Percentiles rank a stretch among this genome's conserved stretches.
These are phyloP conservation scores for Podochytrium sp. DNA, from an alignment of 192 early-diverging fungal species.

Conservation along the genomic window DNA sequence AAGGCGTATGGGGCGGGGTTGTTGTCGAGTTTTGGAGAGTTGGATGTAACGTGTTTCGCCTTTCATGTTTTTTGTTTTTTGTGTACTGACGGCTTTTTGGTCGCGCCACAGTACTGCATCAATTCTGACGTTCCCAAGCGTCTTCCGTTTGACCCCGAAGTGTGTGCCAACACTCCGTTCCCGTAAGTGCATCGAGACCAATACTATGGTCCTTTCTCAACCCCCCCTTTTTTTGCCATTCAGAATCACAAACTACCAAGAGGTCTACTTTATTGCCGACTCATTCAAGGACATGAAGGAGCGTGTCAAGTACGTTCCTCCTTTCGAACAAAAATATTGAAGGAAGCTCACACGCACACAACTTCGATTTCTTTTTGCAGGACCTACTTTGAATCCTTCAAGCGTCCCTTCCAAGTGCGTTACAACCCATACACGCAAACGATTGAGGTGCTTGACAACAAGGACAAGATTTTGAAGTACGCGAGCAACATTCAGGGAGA, in stretches of 20 bases:
- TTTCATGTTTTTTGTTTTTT: background rate
- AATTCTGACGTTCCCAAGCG: slow-evolving; percentile 76
- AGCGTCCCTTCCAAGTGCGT: slow-evolving; percentile 84
- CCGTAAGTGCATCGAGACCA: slow-evolving; percentile 34
- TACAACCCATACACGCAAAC: slow-evolving; percentile 92
- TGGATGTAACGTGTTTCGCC: slow-evolving; percentile 60
- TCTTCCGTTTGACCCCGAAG: slow-evolving; percentile 81
- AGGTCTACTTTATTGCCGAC: slow-evolving; percentile 92
- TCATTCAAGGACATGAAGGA: slow-evolving; percentile 92
- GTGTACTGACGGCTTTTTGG: background rate
- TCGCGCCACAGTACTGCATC: slow-evolving; percentile 61
- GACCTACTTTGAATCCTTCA: slow-evolving; percentile 35
- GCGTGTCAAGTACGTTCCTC: slow-evolving; percentile 63
- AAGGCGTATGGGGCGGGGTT: slow-evolving; percentile 92
- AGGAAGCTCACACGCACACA: too few relatives aligned
- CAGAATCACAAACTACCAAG: slow-evolving; percentile 90
- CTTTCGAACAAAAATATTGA: background rate
- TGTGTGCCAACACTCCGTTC: slow-evolving; percentile 45
- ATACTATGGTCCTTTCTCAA: too few relatives aligned
- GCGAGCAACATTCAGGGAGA: slow-evolving; percentile 9
- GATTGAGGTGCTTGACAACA: slow-evolving; percentile 88
- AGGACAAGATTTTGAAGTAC: slow-evolving; percentile 57
- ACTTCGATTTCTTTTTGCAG: background rate
- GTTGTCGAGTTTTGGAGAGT: slow-evolving; percentile 92
- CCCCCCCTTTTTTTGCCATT: background rate